Base-by-base conservation (phyloP, 164 flowering plant species). In the Vitis cinerea region DNA sequence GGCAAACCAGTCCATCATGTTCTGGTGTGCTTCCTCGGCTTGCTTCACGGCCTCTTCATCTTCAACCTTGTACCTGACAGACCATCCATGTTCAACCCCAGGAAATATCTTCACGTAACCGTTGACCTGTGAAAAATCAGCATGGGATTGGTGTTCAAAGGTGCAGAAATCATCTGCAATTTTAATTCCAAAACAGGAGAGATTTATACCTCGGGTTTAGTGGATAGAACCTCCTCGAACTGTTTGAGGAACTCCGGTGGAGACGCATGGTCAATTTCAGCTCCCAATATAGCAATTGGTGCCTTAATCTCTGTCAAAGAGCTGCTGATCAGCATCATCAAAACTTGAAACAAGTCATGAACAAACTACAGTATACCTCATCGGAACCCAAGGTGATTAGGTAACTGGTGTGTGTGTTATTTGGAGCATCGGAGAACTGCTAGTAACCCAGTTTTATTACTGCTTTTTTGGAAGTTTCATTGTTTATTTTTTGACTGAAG, bases 61-160 rank as follows among this genome's bases (percentile, higher is more conserved):
- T 13, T 72, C 76, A 17, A 16, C 60, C 1, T 67, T 64, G 77
- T 79, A 83, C 60, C 81, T 77, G 63, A 74, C 73, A 0, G 83
- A 71, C 86, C 86, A 83, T 4, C 86, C 84, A 69, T 83, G 86
- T 0, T 54, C 51, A 53, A 75, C 81, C 1, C 74, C 75, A 0
- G 76, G 73, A 29, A 77, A 83, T 54, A 83, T 75, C 67, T 83
- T 81, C 63, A 77, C 83, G 70, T 31, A 75, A 57, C 77, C 3
- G n/a, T 72, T 37, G 31, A 80, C 65, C 86, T 78, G 61, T 50
- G 9, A 2, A 37, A 63, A 63, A 31, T 48, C 64, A 15, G 19
- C 50, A 31, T 14, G n/a, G n/a, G 23, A 52, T 52, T 52, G n/a
- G 16, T 13, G 7, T 52, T n/a, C 23, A 23, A 23, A 4, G n/a